Base-by-base conservation (phyloP, 768 basidiomycete genomes). In the Vararia minispora region DNA sequence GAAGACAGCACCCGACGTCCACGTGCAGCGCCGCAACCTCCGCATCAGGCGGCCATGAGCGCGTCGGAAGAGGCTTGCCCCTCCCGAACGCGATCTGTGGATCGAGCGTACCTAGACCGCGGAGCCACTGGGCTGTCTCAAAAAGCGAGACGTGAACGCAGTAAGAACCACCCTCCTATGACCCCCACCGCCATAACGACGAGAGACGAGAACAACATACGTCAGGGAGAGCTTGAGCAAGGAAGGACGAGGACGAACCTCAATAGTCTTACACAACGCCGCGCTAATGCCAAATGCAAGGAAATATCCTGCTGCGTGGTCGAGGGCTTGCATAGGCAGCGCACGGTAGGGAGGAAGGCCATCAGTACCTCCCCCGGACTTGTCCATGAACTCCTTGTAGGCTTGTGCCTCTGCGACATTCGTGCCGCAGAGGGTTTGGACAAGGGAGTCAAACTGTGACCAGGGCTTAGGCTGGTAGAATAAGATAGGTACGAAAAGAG, bases 161-260 rank as follows among this genome's bases (percentile, higher is more conserved):
- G 64, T 68, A 76, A 4, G 72, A 72, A 6, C 74, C 73, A 16
- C 77, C 76, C 40, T 73, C 70, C 75, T 76, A 42, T n/a, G n/a
- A n/a, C n/a, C n/a, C n/a, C n/a, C n/a, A n/a, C n/a, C n/a, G n/a
- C n/a, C n/a, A n/a, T n/a, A n/a, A n/a, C n/a, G n/a, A n/a, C n/a
- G n/a, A n/a, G n/a, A n/a, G n/a, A n/a, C n/a, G n/a, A n/a, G n/a
- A n/a, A n/a, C n/a, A n/a, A n/a, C 18, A 17, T 3, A 17, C 4
- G 17, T 24, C 5, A 20, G 12, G 5, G 29, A n/a, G 37, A 28
- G 12, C 18, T 22, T 12, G 21, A 11, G 11, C 5, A 44, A 41
- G 22, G 9, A 22, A 20, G 17, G 28, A 13, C 11, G 12, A 26
- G n/a, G 20, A 8, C 5, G 30, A 14, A 2, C 29, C 59, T 35